Base-by-base conservation (phyloP, 2,329 filamentous ascomycete genomes). In the Cryoendolithus antarcticus region DNA sequence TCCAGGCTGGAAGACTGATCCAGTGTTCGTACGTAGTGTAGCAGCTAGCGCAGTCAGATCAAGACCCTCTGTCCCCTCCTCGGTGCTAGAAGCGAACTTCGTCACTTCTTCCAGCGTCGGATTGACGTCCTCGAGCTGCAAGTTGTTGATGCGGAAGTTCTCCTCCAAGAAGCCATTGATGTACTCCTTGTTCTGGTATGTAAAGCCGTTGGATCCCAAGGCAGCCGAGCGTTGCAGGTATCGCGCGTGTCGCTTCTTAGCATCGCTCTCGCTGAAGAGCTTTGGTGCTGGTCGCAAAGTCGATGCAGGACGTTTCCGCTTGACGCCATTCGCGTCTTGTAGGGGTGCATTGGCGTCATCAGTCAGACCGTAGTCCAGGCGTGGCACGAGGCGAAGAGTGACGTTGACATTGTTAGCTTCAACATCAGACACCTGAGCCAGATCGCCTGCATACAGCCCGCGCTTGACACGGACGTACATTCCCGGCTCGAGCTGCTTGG, bases 41-140 rank as follows among this genome's bases (percentile, higher is more conserved):
- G 86, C 83, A 6, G 89, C 86, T 38, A 98, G 71, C 1, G 89
- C 86, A 53, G 88, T 82, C 32, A 98, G 72, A 63, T 98, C 91
- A 29, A 98, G 72, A 48, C 93, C 93, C 52, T 94, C 86, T 0
- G 86, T 88, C 11, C 91, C 91, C 57, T 96, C 91, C 48, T 93
- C 88, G 11, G 79, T 80, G 7, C 84, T 83, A 21, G 83, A 80
- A 10, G 88, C 83, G 58, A 98, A 96, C 55, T 80, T 82, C n/a
- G 88, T 93, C 34, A 96, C 85, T 60, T 98, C 91, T 57, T 96
- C 91, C 21, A 98, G 71, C 1, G 82, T 85, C 0, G 91, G 91
- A 57, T 93, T 93, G 40, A 98, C 88, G 50, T 93, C 82, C 49
- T 86, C 88, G 24, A 85, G 81, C n/a, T 75, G 72, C 24, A 98